Percentiles rank a stretch among this genome's conserved stretches.
Evolutionary conservation across 805 yeast species (phyloP).

Genomic region (Wickerhamomyces sydowiorum): DNA sequence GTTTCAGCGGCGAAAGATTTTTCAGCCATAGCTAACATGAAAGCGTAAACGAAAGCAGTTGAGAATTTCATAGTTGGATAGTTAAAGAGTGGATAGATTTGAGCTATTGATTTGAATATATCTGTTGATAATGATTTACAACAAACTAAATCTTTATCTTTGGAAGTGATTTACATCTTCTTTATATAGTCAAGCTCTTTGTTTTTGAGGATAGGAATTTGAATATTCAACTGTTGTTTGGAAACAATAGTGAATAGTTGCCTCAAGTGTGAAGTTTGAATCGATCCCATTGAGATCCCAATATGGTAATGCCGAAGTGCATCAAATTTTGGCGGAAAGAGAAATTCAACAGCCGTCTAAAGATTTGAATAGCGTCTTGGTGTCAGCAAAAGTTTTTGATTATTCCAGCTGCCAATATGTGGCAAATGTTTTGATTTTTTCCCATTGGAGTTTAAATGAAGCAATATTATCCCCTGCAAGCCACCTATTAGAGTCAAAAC

Average conservation of each 20-base stretch:
- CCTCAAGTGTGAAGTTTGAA: too few species aligned
- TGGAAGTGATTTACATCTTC: background rate
- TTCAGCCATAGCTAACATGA: slow-evolving; percentile 7
- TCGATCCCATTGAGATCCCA: background rate
- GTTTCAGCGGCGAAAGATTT: slow-evolving; percentile 6
- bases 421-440: too few species aligned
- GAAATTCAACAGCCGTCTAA: background rate
- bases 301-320: slow-evolving; percentile 1
- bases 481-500: too few species aligned
- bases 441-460: too few species aligned
- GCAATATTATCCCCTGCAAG: too few species aligned
- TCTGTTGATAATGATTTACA: background rate
- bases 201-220: background rate
- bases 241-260: background rate
- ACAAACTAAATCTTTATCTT: background rate
- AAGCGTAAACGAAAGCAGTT: slow-evolving; percentile 4
- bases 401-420: too few species aligned
- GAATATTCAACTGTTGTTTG: slow-evolving; percentile 1
- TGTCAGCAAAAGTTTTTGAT: too few species aligned
- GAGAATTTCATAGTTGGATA: slow-evolving; percentile 10
- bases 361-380: background rate
- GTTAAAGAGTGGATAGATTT: background rate
- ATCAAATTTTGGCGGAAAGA: background rate
- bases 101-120: background rate
- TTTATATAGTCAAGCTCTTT: background rate